Evolutionary conservation across 2,329 filamentous ascomycete species (phyloP).

Genomic region (Cordyceps cateniannulata): DNA sequence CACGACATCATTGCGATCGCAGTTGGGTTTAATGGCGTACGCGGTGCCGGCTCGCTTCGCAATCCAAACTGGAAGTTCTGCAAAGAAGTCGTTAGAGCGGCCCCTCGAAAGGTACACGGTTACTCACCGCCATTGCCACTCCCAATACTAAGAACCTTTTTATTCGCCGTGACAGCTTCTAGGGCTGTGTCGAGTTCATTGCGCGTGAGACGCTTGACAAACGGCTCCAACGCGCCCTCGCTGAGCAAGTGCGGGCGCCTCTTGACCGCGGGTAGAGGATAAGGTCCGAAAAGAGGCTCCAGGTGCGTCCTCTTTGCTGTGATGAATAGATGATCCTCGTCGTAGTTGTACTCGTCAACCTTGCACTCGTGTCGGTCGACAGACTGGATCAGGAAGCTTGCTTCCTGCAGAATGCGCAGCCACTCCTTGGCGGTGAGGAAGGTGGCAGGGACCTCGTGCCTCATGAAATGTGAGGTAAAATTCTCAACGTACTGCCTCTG

Average conservation of each 20-base stretch:
- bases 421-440: neutral
- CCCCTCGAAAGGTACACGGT: no score
- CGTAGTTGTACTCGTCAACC: neutral
- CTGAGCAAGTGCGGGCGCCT: neutral
- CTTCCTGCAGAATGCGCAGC: neutral
- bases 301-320: neutral
- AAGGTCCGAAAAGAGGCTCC: neutral
- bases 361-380: neutral
- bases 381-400: neutral
- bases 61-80: constrained; percentile 1
- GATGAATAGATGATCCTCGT: neutral
- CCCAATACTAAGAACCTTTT: neutral
- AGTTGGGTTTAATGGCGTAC: constrained; percentile 4
- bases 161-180: neutral
- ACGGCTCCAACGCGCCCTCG: neutral
- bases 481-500: neutral
- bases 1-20: neutral
- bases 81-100: neutral
- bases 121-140: neutral
- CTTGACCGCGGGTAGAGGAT: neutral
- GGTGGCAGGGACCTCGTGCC: neutral
- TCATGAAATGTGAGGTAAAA: neutral
- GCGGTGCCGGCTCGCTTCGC: neutral
- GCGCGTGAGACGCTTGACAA: neutral
- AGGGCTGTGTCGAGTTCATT: neutral